These are phyloP conservation scores for Aschersonia sp. DNA, from an alignment of 2,329 filamentous ascomycete genomes.

Conservation along the genomic window DNA sequence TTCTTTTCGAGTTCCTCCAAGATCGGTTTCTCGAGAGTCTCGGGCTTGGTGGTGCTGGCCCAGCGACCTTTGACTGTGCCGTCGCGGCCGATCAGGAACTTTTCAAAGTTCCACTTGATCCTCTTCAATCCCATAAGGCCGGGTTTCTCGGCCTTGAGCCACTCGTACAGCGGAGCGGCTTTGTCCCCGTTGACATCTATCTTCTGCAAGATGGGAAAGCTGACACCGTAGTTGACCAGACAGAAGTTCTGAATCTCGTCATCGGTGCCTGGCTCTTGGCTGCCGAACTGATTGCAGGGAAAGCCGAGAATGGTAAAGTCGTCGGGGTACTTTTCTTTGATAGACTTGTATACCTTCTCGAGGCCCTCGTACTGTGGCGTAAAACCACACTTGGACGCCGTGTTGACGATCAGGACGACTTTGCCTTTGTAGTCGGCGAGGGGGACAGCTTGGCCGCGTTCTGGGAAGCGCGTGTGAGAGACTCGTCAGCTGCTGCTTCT, in stretches of 20 bases:
- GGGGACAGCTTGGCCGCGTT: constrained; percentile 51
- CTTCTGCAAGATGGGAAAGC: constrained; percentile 84
- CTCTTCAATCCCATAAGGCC: constrained; percentile 78
- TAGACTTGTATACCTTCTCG: constrained; percentile 72
- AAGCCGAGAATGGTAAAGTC: constrained; percentile 86
- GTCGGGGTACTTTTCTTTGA: constrained; percentile 54
- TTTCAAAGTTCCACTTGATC: constrained; percentile 99
- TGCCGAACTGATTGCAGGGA: constrained; percentile 95
- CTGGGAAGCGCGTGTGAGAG: constrained; percentile 6
- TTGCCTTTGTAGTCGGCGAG: constrained; percentile 70
- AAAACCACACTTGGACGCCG: constrained; percentile 96
- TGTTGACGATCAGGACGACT: constrained; percentile 93
- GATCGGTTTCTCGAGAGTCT: constrained; percentile 60
- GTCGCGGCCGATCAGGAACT: constrained; percentile 80
- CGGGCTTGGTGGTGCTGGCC: constrained; percentile 80
- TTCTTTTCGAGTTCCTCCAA: constrained; percentile 54
- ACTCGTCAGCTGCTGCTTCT: background rate
- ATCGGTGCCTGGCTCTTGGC: constrained; percentile 73
- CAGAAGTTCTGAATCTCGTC: constrained; percentile 76
- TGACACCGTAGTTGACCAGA: constrained; percentile 83
- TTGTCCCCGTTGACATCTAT: constrained; percentile 82
- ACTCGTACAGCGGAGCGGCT: constrained; percentile 52
- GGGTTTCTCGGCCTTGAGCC: constrained; percentile 57
- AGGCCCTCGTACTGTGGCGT: constrained; percentile 88
- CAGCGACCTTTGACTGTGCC: constrained; percentile 76